Base-by-base conservation (phyloP, 1,284 basidiomycete genomes). In the Coniferiporia weirii region DNA sequence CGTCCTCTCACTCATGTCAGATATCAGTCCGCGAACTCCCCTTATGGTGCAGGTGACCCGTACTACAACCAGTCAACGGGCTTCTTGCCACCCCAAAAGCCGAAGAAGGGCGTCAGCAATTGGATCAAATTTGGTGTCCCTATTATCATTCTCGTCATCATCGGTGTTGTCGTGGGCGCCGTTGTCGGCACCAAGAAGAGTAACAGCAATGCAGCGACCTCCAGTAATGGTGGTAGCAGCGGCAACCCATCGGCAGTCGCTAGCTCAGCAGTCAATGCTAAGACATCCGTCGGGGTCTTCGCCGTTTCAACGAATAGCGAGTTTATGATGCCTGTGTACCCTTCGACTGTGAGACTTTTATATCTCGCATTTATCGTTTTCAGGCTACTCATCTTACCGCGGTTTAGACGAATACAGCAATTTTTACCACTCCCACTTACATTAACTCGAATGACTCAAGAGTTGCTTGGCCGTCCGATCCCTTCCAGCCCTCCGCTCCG, bases 241-340 rank as follows among this genome's bases (percentile, higher is more conserved):
- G 15, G 38, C 38, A 40, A 66, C 55, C 70, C 70, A 34, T 70
- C 71, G 48, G 72, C 73, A 36, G 75, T 75, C 17, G 77, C 76
- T 38, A 76, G 78, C 63, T 78, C 82, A 59, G 79, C 82, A 48
- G 79, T 80, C 50, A 82, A 81, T 64, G 79, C 79, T 19, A 87
- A 89, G 71, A 75, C 79, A 54, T 76, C 78, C 12, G 70, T 88
- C 45, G 86, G 87, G 38, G 71, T 80, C 49, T 89, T 83, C 69
- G 82, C 93, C 38, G 90, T 89, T 15, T 84, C 85, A 50, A 91
- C 90, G 9, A 79, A 93, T 67, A 81, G 83, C 68, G 75, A 79
- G 48, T 90, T 78, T 67, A 82, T 89, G 75, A 80, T 93, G 61
- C 95, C 95, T 4, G 70, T 95, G n/a, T 97, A 93, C 71, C 91